Evolutionary conservation across 345 rosid genomes (phyloP), one percentile per base, ranked within the genome.

Genomic region (Linum lewisii): DNA sequence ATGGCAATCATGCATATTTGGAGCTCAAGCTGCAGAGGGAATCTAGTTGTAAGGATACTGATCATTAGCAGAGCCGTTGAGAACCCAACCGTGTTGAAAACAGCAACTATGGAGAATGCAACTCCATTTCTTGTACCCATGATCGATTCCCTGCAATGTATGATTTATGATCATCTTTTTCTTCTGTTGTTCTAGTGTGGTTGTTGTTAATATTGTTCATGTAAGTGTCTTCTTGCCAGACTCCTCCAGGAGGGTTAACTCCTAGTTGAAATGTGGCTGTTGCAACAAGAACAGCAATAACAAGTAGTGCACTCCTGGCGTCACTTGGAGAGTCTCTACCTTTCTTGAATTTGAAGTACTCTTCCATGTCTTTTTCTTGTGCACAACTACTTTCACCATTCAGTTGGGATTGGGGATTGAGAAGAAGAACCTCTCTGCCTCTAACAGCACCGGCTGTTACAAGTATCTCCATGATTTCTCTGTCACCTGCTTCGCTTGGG

Each of bases 291-390:
- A 72, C 66, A n/a, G 82, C 81, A n/a, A 79, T 71, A 45, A 81
- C 79, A 51, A 81, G 58, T 38, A 81, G 66, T 0, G 78, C 68
- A 53, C 71, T 67, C 9, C 78, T 77, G 6, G 84, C 73, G 59
- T 77, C 82, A 20, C 79, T 78, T 5, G 88, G 85, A 20, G 86
- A 75, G 62, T 81, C 84, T 79, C 85, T 73, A 6, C 76, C 70
- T 58, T 68, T 80, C 70, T 77, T 80, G 67, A 84, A 80, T 60
- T 79, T 80, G 72, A 80, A 82, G 72, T 76, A 84, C 56, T 80
- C 78, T 0, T 73, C 68, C 42, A 73, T 10, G 16, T 69, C 69
- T 51, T 65, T 57, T 13, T 29, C 20, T 54, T 34, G 4, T 38
- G 67, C 56, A 29, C 6, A 64, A 54, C 77, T 32, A 55, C 68